Base-by-base conservation (phyloP, 202 grass and related monocot genomes). In the Setaria viridis region DNA sequence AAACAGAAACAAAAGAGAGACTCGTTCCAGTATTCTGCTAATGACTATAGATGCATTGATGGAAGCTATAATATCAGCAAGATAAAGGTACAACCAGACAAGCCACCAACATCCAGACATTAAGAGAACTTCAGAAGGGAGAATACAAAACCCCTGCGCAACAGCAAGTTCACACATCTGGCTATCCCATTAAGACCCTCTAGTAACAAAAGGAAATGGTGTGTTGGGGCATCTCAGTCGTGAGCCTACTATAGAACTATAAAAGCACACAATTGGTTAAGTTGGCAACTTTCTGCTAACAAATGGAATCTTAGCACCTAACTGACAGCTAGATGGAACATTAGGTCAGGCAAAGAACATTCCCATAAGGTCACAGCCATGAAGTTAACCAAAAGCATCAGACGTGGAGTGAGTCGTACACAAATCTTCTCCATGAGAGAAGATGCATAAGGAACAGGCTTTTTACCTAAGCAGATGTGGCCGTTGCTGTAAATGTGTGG, bases 401-500 rank as follows among this genome's bases (percentile, higher is more conserved):
- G 75, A 48, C 14, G 32, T 47, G 32, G 80, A 79, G 57, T 34
- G 80, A 79, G 47, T 37, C 15, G 33, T 30, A 75, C 55, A 63
- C 10, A 84, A 79, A 83, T 46, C 16, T 75, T 57, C 33, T 54
- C 33, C 33, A 20, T 16, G 15, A 57, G 78, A 86, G 53, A 74
- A 77, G 70, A 81, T 20, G 86, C 29, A 39, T 5, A 74, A 72
- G 30, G 48, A 59, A 84, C 7, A 76, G 75, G 35, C 30, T 63
- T 56, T 86, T 91, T 93, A 99, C 97, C 93, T 96, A 99, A 91
- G 74, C 96, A 99, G 78, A 97, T 97, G 80, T 97, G 94, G 5
- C 94, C 94, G 45, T 97, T 97, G 90, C 94, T 97, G 89, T 97
- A 97, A 83, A 97, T 94, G 80, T 97, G 94, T 11, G 94, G 92